These are phyloP conservation scores for Eustoma russellianum DNA, from an alignment of 257 asterid species.

Conservation along the genomic window DNA sequence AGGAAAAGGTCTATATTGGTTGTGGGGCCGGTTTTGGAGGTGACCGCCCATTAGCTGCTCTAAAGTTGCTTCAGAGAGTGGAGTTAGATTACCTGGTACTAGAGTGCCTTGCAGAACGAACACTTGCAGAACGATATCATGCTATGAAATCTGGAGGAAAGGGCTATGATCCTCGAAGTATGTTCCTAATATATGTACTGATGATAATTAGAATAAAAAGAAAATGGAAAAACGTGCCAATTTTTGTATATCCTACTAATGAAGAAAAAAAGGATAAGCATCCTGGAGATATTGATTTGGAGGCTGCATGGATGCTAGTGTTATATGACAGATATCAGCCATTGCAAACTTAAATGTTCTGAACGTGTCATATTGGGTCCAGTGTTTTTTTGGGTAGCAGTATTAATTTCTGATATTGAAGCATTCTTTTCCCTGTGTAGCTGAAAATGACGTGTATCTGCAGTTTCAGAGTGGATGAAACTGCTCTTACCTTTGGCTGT, in stretches of 20 bases:
- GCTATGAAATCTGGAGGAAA: constrained; percentile 56
- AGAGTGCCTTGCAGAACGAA: constrained; percentile 98
- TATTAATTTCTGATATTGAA: too few species aligned
- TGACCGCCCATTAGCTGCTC: constrained; percentile 83
- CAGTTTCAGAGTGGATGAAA: constrained; percentile 97
- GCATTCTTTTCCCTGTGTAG: not conserved
- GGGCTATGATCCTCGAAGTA: constrained; percentile 95
- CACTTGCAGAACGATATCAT: constrained; percentile 81
- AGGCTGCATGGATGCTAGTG: too few species aligned
- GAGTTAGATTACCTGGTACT: constrained; percentile 75
- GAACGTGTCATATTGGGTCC: too few species aligned
- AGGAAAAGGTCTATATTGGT: constrained; percentile 67
- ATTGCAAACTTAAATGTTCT: too few species aligned
- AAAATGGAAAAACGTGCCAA: too few species aligned
- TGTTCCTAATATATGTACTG: constrained; percentile 14
- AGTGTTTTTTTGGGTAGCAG: too few species aligned
- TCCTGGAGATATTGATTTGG: too few species aligned
- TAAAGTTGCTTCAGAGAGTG: constrained; percentile 77
- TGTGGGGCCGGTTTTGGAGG: constrained; percentile 99
- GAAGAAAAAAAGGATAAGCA: too few species aligned
- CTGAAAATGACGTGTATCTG: constrained; percentile 2
- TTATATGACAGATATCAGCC: too few species aligned
- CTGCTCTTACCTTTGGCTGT: constrained; percentile 83
- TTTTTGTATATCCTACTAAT: too few species aligned
- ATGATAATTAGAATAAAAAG: not conserved